phyloP scores from a whole-genome alignment of 129 eudicot genomes.

The Saposhnikovia divaricata region DNA sequence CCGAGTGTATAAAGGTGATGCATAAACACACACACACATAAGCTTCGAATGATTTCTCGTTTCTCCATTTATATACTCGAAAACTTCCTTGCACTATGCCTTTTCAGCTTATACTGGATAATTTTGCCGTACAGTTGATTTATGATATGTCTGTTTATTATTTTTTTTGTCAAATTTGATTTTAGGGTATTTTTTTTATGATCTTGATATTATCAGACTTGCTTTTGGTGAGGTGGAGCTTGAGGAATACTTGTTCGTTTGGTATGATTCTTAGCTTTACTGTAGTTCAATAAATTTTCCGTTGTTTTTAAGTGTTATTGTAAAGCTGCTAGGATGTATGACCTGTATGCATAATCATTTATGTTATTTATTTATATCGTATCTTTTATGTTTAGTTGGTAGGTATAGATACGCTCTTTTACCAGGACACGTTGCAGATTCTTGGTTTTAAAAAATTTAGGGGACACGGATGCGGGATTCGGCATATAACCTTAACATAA shows the following conservation, averaged over 20 bases:
- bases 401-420: neutral
- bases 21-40: neutral
- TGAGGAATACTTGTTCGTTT: neutral
- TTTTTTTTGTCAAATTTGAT: neutral
- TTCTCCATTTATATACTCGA: neutral
- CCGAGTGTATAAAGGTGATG: neutral
- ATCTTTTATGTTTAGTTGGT: neutral
- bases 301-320: neutral
- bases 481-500: too few relatives aligned
- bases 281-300: neutral
- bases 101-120: neutral
- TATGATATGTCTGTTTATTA: neutral
- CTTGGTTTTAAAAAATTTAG: too few relatives aligned
- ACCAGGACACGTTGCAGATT: too few relatives aligned
- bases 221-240: neutral
- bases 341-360: neutral
- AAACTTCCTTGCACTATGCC: too few relatives aligned
- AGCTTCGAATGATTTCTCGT: neutral
- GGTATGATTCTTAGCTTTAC: neutral
- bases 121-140: neutral
- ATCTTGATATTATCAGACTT: neutral
- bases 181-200: neutral
- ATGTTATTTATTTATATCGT: neutral
- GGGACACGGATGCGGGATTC: too few relatives aligned
- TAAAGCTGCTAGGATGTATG: neutral